phyloP scores from a whole-genome alignment of 371 early-diverging fungal genomes.

The Thermomucor indicae-seudaticae region DNA sequence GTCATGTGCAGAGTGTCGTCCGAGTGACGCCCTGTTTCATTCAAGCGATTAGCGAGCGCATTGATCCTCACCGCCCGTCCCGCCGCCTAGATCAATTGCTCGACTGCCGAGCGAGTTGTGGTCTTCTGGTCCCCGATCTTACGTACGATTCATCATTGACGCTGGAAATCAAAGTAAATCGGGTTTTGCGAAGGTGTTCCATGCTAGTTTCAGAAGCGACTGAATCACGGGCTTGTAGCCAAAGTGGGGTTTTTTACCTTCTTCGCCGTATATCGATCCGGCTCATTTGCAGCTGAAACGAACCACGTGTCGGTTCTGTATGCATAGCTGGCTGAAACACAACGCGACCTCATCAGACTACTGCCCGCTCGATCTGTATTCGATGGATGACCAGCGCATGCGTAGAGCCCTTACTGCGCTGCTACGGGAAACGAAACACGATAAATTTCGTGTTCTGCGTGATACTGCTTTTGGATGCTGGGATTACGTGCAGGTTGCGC shows the following conservation, averaged over 20 bases:
- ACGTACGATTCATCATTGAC: conserved; percentile 23
- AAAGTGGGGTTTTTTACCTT: conserved; percentile 60
- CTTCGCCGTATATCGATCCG: conserved; percentile 15
- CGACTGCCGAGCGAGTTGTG: conserved; percentile 17
- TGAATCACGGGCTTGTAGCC: conserved; percentile 30
- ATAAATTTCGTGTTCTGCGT: conserved; percentile 29
- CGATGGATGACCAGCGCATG: conserved; percentile 24
- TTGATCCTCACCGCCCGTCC: conserved; percentile 16
- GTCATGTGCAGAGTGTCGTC: conserved; percentile 15
- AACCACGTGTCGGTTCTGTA: conserved; percentile 54
- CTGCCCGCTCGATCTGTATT: conserved; percentile 59
- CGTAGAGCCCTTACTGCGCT: conserved; percentile 25
- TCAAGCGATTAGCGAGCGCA: conserved; percentile 9
- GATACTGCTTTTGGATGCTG: neutral
- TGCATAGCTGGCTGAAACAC: conserved; percentile 45
- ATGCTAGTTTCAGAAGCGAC: neutral
- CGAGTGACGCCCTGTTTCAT: conserved; percentile 19
- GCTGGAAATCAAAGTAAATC: conserved; percentile 40
- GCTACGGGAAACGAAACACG: conserved; percentile 17
- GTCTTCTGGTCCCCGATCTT: conserved; percentile 27
- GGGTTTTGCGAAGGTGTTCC: neutral
- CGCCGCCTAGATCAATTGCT: conserved; percentile 13
- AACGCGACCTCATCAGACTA: conserved; percentile 16
- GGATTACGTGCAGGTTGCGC: conserved; percentile 6
- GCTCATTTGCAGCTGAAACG: conserved; percentile 20